phyloP scores from a whole-genome alignment of 2,329 filamentous ascomycete species.

The Alternaria sp. region DNA sequence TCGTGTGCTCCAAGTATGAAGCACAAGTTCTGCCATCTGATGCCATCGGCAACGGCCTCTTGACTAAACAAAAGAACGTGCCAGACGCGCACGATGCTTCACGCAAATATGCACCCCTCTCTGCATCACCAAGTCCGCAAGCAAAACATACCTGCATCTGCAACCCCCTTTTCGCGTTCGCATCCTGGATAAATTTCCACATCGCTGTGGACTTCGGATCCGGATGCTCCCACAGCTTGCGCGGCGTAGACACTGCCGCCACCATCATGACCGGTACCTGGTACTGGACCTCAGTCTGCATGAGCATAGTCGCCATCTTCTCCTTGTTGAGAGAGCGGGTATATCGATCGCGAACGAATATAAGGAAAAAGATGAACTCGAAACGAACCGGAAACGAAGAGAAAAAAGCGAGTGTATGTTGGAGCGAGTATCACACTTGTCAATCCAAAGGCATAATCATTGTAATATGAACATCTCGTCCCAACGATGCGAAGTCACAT shows the following conservation, averaged over 20 bases:
- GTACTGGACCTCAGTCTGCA: background rate
- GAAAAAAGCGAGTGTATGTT: background rate
- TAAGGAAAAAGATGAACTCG: background rate
- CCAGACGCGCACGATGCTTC: background rate
- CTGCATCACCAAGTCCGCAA: background rate
- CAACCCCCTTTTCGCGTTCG: conserved; percentile 65
- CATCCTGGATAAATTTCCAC: conserved; percentile 58
- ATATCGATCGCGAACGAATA: background rate
- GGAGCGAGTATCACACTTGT: background rate
- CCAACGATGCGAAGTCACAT: background rate
- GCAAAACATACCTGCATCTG: conserved; percentile 60
- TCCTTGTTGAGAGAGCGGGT: background rate
- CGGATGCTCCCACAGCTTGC: conserved; percentile 57
- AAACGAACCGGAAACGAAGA: background rate
- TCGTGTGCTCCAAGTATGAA: background rate
- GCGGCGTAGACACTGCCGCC: conserved; percentile 29
- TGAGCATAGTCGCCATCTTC: background rate
- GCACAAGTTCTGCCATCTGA: background rate
- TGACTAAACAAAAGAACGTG: background rate
- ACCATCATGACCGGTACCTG: background rate
- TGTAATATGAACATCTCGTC: background rate
- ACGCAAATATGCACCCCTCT: background rate
- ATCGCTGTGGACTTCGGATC: conserved; percentile 52
- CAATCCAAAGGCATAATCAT: background rate
- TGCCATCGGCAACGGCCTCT: background rate